Conservation (phyloP, 176 grass and related monocot genomes). For the Typha latifolia region DNA sequence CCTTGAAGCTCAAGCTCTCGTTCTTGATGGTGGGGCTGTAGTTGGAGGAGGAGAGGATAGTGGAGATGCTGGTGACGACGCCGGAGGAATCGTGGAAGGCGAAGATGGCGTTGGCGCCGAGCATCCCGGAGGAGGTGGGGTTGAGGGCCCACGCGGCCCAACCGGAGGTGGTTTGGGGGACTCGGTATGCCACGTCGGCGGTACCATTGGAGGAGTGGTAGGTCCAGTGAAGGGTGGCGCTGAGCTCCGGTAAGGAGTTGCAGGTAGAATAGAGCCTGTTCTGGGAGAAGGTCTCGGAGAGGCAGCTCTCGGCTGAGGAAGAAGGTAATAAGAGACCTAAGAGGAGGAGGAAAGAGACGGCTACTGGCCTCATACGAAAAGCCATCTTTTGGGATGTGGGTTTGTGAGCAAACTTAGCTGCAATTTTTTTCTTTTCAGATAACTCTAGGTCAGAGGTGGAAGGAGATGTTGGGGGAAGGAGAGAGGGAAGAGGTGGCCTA, state of each 20-base stretch:
- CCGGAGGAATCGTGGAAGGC: constrained; percentile 19
- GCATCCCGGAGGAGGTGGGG: constrained; percentile 13
- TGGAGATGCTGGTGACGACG: constrained; percentile 8
- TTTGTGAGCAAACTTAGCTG: too few relatives aligned
- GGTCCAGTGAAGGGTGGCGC: constrained; percentile 40
- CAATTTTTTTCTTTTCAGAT: too few relatives aligned
- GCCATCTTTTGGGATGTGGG: too few relatives aligned
- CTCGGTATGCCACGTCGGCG: constrained; percentile 38
- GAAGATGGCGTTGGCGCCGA: constrained; percentile 25
- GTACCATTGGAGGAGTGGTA: constrained; percentile 40
- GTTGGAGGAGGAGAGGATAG: background rate
- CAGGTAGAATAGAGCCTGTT: constrained; percentile 25
- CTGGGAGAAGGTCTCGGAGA: constrained; percentile 1
- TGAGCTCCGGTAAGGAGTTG: constrained; percentile 21
- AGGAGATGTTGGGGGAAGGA: too few relatives aligned
- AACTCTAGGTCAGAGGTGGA: too few relatives aligned
- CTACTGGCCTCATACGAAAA: too few relatives aligned
- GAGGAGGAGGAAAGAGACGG: too few relatives aligned
- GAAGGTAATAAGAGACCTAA: background rate
- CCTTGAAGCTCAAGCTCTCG: constrained; percentile 17
- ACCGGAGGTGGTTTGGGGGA: background rate
- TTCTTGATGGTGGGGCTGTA: constrained; percentile 6
- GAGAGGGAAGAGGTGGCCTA: too few relatives aligned
- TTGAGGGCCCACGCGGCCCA: constrained; percentile 38
- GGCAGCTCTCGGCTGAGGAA: constrained; percentile 3